Evolutionary conservation across 1,284 basidiomycete genomes (phyloP), one percentile per base, ranked within the genome.

Genomic region (Stygiomarasmius scandens): DNA sequence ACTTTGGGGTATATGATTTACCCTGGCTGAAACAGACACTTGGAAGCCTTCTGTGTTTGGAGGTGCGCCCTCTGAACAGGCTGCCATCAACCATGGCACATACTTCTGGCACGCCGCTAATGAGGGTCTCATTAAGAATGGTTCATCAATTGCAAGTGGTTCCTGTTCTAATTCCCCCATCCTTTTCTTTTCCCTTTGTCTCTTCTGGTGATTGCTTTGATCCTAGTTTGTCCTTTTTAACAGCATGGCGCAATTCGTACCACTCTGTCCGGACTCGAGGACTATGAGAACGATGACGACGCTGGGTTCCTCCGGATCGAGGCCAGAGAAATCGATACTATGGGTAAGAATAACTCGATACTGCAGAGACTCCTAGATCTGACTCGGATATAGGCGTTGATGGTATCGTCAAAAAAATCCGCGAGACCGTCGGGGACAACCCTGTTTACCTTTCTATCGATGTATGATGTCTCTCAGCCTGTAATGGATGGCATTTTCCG

Each of bases 171-270:
- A 59, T 63, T 49, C 29, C 52, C 56, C 56, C 63, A 64, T 58
- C 50, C 41, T 56, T 66, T 60, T 55, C 50, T 43, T 58, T 51
- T 64, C 57, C 61, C 53, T 58, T 52, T 10, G 19, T 44, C 32
- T 24, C 44, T 51, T 34, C 36, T 22, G 27, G 48, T 24, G 71
- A 76, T 66, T 60, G 59, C 75, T 76, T 81, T 83, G 87, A 89
- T 89, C 88, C 87, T 87, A 90, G 87, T 86, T 80, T 72, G 62
- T 78, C 71, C 62, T 69, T 79, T n/a, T 69, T 59, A 67, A 71
- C 73, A 90, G 88, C 86, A 91, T 71, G 89, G 90, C 55, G 90
- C 90, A 38, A 91, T 92, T 60, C 79, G 89, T 45, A 90, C 89
- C 29, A 90, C 87, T 1, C 74, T 90, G 48, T 89, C 86, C 44